Evolutionary conservation across 331 rosid species (phyloP), one percentile per base, ranked within the genome.

Genomic region (Acacia pycnantha): DNA sequence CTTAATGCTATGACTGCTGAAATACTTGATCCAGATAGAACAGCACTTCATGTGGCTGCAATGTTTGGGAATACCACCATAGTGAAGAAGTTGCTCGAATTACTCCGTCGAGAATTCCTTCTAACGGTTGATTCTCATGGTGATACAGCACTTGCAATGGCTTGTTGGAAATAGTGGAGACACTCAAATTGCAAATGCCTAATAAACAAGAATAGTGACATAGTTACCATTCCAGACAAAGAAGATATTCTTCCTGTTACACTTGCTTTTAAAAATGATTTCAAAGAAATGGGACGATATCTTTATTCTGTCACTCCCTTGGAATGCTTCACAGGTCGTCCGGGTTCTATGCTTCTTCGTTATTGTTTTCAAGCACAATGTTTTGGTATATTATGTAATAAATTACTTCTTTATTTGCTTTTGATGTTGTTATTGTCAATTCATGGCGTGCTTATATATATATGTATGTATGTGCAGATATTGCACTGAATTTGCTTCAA

Each of bases 221-320:
- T 26, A 61, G 19, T 61, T 26, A 3, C 8, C 12, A 26, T 61
- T 61, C 37, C 19, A 10, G 11, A 0, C 66, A 11, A 0, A 0
- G 0, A 0, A 0, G 26, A 8, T 54, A 0, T 0, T 2, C 18
- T 26, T 4, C 68, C 37, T 11, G 19, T 61, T 26, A 4, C 19
- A 4, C 0, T 1, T 9, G 68, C 68, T 26, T 11, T 61, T 11
- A 0, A 0, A 6, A 4, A 1, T 13, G 37, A 35, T 26, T 8
- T 26, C 37, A 16, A 26, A 44, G 48, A 44, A 9, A 44, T 44
- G 48, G 48, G 48, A 44, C 3, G 48, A 2, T 44, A 44, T 11
- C 48, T 44, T 11, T 44, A 44, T 11, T 44, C 48, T 44, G 4
- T 11, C 48, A 44, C 48, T 44, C 48, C 48, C 11, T 44, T 44